These are phyloP conservation scores for Plectosphaerella plurivora DNA, from an alignment of 2,329 filamentous ascomycete species.

Conservation along the genomic window DNA sequence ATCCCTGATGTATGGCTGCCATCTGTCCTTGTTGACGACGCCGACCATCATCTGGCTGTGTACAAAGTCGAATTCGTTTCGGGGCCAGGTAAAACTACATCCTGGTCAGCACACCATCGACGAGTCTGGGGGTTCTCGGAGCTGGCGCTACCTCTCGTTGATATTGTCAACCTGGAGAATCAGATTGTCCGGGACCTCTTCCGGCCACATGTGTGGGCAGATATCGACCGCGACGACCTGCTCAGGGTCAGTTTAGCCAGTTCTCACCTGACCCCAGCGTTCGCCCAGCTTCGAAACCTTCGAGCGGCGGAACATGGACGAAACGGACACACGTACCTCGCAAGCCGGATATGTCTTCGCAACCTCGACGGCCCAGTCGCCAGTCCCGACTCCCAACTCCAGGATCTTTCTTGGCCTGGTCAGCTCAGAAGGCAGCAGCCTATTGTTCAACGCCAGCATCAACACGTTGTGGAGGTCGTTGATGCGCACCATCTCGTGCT, in stretches of 20 bases:
- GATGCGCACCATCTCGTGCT: constrained; percentile 67
- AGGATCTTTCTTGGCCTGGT: constrained; percentile 53
- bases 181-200: constrained; percentile 60
- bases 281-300: too few species aligned
- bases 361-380: constrained; percentile 65
- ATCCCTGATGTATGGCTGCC: constrained; percentile 72
- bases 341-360: constrained; percentile 60
- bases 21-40: constrained; percentile 68
- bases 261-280: too few species aligned
- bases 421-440: constrained; percentile 67
- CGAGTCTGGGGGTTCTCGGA: constrained; percentile 22
- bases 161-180: constrained; percentile 70
- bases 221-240: constrained; percentile 71
- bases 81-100: constrained; percentile 59
- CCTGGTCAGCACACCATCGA: constrained; percentile 17
- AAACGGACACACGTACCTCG: constrained; percentile 45
- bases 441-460: constrained; percentile 58
- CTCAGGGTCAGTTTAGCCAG: constrained; percentile 7
- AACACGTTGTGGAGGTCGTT: constrained; percentile 61
- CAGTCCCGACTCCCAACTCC: constrained; percentile 71
- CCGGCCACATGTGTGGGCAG: constrained; percentile 64
- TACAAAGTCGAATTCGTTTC: constrained; percentile 74
- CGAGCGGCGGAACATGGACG: too few species aligned
- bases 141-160: constrained; percentile 52
- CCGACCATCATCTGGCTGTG: constrained; percentile 71